These are phyloP conservation scores for Candida sithepensis DNA, from an alignment of 805 yeast genomes.

Conservation along the genomic window DNA sequence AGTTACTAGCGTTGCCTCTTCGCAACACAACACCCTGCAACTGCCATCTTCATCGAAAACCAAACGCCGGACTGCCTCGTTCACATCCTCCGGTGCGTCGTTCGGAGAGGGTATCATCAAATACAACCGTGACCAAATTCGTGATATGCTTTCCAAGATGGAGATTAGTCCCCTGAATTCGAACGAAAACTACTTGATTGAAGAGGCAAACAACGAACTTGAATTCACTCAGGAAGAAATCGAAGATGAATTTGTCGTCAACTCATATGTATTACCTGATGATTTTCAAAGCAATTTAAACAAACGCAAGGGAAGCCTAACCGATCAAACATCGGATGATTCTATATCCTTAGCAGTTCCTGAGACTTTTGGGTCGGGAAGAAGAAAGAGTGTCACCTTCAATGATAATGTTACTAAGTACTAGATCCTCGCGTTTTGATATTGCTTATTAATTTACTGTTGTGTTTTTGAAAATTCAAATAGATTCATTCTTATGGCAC, in stretches of 20 bases:
- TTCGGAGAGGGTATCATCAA: constrained; percentile 35
- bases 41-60: constrained; percentile 2
- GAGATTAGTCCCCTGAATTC: constrained; percentile 10
- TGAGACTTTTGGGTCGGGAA: constrained; percentile 17
- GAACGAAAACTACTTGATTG: constrained; percentile 9
- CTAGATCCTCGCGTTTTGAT: no score
- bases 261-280: no score
- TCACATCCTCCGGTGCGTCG: constrained; percentile 34
- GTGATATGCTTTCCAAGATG: constrained; percentile 30
- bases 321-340: neutral
- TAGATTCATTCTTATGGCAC: no score
- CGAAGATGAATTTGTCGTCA: neutral
- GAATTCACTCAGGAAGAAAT: neutral
- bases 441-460: no score
- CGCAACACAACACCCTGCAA: neutral
- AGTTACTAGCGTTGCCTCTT: neutral
- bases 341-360: constrained; percentile 23
- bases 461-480: neutral
- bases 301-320: neutral
- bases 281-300: neutral
- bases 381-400: constrained; percentile 32
- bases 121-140: constrained; percentile 30
- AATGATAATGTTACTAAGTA: constrained; percentile 17
- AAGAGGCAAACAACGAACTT: constrained; percentile 3
- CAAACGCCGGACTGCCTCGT: constrained; percentile 22